Evolutionary conservation across 768 basidiomycete species (phyloP).

Genomic region (Amanita pallidorosea): DNA sequence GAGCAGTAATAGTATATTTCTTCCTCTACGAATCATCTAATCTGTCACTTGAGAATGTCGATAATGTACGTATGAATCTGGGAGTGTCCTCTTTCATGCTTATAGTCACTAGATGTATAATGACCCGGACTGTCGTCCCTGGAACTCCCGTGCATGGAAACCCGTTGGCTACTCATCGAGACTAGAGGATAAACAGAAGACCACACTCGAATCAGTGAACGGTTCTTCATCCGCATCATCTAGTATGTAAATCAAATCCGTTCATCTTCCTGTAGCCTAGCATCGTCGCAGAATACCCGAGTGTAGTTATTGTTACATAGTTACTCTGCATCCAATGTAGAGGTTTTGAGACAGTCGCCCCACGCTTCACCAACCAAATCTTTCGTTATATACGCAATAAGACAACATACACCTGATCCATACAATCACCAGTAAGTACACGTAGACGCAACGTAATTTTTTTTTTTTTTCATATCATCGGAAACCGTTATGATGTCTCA

Average conservation of each 20-base stretch:
- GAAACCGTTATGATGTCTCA: neutral
- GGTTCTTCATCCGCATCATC: neutral
- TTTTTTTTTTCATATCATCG: neutral
- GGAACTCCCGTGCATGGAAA: slow-evolving; percentile 52
- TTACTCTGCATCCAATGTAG: too few relatives aligned
- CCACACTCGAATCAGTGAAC: slow-evolving; percentile 20
- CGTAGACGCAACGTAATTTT: neutral
- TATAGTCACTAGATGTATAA: slow-evolving; percentile 42
- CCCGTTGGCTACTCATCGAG: slow-evolving; percentile 35
- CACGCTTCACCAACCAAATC: too few relatives aligned
- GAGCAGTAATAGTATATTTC: slow-evolving; percentile 51
- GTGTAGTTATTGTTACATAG: too few relatives aligned
- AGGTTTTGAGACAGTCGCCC: too few relatives aligned
- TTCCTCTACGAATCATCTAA: slow-evolving; percentile 70
- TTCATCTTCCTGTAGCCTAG: too few relatives aligned
- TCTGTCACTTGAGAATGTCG: slow-evolving; percentile 56
- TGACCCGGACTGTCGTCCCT: slow-evolving; percentile 53
- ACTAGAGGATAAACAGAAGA: slow-evolving; percentile 32
- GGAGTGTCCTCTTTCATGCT: neutral
- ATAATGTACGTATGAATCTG: slow-evolving; percentile 24
- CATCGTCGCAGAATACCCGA: too few relatives aligned
- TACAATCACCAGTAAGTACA: too few relatives aligned
- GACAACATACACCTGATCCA: too few relatives aligned
- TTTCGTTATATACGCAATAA: too few relatives aligned
- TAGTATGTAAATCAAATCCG: neutral